Evolutionary conservation across 2,329 filamentous ascomycete species (phyloP), one percentile per base, ranked within the genome.

Genomic region (Aspergillus quadrilineatus): DNA sequence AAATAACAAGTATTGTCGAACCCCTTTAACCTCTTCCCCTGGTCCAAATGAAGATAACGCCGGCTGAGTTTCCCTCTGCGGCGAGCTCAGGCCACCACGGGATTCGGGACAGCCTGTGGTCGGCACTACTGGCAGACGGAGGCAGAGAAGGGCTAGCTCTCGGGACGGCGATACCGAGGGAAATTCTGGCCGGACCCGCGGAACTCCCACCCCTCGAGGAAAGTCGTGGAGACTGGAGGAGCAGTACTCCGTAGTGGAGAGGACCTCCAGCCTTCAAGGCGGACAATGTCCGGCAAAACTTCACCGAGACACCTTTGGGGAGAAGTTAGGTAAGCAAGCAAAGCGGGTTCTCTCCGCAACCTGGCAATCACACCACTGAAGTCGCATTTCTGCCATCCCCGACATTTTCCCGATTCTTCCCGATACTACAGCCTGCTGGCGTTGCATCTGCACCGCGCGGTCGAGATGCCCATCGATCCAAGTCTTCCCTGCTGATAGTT

Each of bases 141-240:
- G 56, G 26, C 50, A 39, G 12, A 54, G 45, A 29, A 15, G 29
- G 56, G 26, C 50, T 44, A 45, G 46, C 17, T 56, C 22, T 62
- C 64, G 63, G 64, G 57, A 53, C 55, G 63, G 60, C 47, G 36
- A 66, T 62, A 58, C 64, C 64, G 64, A 65, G 60, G 54, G 42
- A 60, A 56, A 59, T 59, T 63, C 56, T 56, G 53, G 53, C 57
- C 56, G 53, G 56, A 41, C 50, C 59, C 46, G 49, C 52, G 50
- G 43, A 26, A 10, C 41, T 50, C 34, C 9, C 37, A 44, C 30
- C 50, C 34, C 43, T 44, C 37, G 14, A 50, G 51, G 57, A 39
- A 39, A 50, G 50, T 42, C 30, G 12, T 36, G 34, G 36, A 55
- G 48, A 32, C 44, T 22, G 32, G 29, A 45, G 41, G 43, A 47